Base-by-base conservation (phyloP, 768 basidiomycete genomes). In the Russula vinacea region DNA sequence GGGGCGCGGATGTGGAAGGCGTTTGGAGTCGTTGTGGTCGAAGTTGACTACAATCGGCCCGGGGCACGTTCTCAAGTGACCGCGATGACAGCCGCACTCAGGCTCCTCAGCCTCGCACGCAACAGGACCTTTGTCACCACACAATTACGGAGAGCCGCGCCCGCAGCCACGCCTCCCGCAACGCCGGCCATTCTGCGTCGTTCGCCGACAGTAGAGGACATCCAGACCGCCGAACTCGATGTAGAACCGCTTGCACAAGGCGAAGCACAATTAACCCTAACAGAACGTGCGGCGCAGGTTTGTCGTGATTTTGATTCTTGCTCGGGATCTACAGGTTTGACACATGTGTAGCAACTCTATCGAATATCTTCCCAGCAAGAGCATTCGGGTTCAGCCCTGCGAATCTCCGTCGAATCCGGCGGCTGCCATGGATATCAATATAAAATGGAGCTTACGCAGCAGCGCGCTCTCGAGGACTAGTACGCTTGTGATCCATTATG, bases 351-450 rank as follows among this genome's bases (percentile, higher is more conserved):
- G 93, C 92, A 93, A 89, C 79, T 97, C 2, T 79, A 80, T 50
- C 74, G 76, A 50, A 90, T 97, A 62, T 82, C 90, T 11, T 70
- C 78, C n/a, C 79, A 84, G 42, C 83, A 90, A 71, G 78, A 84
- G 11, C 81, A 89, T 67, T 74, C 84, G 0, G 71, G 83, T 55
- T 80, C 90, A 24, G 91, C 88, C 4, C 78, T 98, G 26, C 80
- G 94, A 67, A 81, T 98, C 67, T 79, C 86, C 1, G 93, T 98
- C 29, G 94, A 97, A 70, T 92, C 89, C 11, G 96, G 96, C 13
- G 96, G 96, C 22, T 98, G 96, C 71, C 95, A 98, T 73, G 96
- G 96, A 42, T 98, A 98, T 74, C 94, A 97, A 71, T 97, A 98
- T 75, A 95, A 91, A 69, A 84, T 98, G 82, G 86, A 89, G 60